A percentile compares a stretch with the other conserved stretches of the same genome.
Conservation (phyloP, 2,329 filamentous ascomycete species). For the Aspergillus bombycis region DNA sequence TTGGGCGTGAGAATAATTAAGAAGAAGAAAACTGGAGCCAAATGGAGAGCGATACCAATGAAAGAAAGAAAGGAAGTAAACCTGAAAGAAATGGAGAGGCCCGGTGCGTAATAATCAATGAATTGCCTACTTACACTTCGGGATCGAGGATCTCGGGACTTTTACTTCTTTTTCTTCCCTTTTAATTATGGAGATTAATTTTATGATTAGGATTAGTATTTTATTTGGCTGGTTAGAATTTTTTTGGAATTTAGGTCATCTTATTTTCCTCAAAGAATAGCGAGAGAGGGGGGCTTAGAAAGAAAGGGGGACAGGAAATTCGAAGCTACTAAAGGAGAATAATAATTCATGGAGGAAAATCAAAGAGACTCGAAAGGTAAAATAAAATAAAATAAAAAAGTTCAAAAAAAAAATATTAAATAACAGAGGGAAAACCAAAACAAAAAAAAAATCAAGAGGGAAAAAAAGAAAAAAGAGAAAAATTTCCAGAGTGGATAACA, state of each 20-base stretch:
- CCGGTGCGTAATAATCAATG: conserved; percentile 1
- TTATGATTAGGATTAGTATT: not conserved
- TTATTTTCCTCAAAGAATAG: not conserved
- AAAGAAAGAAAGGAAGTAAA: conserved; percentile 17
- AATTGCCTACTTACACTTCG: conserved; percentile 16
- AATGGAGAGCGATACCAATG: conserved; percentile 19
- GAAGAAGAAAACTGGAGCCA: conserved; percentile 21
- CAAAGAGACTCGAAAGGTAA: conserved; percentile 8
- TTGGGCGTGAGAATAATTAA: conserved; percentile 23
- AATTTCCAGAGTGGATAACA: not conserved
- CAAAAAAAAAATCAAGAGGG: not conserved
- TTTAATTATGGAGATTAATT: conserved; percentile 1
- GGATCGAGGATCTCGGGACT: conserved; percentile 21
- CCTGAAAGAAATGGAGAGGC: conserved; percentile 17
- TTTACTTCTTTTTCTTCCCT: conserved; percentile 16
- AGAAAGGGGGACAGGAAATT: conserved; percentile 8
- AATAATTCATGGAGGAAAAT: conserved; percentile 3
- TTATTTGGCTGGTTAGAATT: conserved; percentile 2
- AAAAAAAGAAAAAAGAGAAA: conserved; percentile 4
- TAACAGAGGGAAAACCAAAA: not conserved
- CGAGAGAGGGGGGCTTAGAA: conserved; percentile 9
- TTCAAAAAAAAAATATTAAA: not conserved
- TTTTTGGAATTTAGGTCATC: conserved; percentile 1
- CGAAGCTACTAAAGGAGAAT: conserved; percentile 1
- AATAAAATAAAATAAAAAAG: conserved; percentile 3